Base-by-base conservation (phyloP, 2,329 filamentous ascomycete genomes). In the Phaeosphaeria sp. region DNA sequence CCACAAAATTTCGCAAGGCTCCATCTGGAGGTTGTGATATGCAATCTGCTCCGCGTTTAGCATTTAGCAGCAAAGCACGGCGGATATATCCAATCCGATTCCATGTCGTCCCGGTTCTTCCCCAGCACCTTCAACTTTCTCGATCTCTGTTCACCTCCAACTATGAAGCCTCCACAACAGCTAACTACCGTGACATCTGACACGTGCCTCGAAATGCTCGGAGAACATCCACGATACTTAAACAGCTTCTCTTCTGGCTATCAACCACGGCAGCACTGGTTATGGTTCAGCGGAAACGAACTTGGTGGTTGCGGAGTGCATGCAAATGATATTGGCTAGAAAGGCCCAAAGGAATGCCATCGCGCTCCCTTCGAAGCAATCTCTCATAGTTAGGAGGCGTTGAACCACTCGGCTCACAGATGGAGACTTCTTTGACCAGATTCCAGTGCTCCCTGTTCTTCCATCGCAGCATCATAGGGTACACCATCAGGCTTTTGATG, bases 261-360 rank as follows among this genome's bases (percentile, higher is more conserved):
- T n/a, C n/a, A n/a, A n/a, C n/a, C n/a, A n/a, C n/a, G n/a, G n/a
- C n/a, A n/a, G n/a, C n/a, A 4, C n/a, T 39, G 11, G 5, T 15
- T 3, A 17, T n/a, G 15, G 15, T 39, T 39, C 18, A 50, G 9
- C 50, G 51, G 15, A 56, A 17, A 22, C 55, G 58, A 30, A 66
- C 58, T 10, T 56, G 54, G 52, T 60, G 63, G n/a, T 60, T 59
- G 20, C 50, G 41, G 27, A 68, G 43, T 1, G 54, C 62, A 36
- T 54, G 39, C 10, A 68, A 50, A 43, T 69, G 71, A 46, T 68
- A 73, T 46, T 74, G 69, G 25, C 60, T 64, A 9, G 65, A 65
- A 27, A 73, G 41, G 1, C 70, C 71, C 39, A 73, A 36, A 11
- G 67, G 65, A 27, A 67, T 60, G 1, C 62, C 64, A 17, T 50